Evolutionary conservation across 805 yeast species (phyloP), one percentile per base, ranked within the genome.

Genomic region (Metschnikowia kunwiensis): DNA sequence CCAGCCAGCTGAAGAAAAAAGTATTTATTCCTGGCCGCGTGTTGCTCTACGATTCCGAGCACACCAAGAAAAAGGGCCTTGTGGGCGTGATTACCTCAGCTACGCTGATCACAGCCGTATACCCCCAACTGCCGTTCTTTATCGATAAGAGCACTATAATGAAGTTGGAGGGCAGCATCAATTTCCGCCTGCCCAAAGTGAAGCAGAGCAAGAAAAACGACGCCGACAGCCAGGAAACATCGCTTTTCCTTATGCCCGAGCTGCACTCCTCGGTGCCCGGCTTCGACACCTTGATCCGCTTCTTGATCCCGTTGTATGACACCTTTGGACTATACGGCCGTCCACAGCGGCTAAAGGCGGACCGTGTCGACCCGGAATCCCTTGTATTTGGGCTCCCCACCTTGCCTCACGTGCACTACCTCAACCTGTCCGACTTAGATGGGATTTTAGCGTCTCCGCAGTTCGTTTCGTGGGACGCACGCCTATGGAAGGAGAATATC

Each of bases 91-190:
- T 89, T 22, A 68, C 76, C 5, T 69, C 70, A 27, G 91, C 93
- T 1, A 62, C 74, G 32, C 77, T 87, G 6, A 80, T 86, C 14
- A 82, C 83, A 47, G 97, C 98, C 0, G 80, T 89, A n/a, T 93
- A 87, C 60, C 98, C 98, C 9, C 88, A 86, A 53, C 74, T 88
- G 32, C 80, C 82, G 17, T 67, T 77, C 43, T 75, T 91, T 44
- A 84, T 93, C 44, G 95, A 91, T 61, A 80, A 80, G 43, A 80
- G 91, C 35, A 86, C 97, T 2, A 79, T 93, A 75, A 74, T 91
- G 55, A 93, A 93, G 56, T 59, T 91, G 36, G 96, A 89, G 55
- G 97, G 96, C 31, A 69, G 74, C 26, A 86, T 89, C 21, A 63
- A 70, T 36, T 82, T 82, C 51, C 58, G 54, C 46, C 74, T 74